Evolutionary conservation across 106 monocot genomes (phyloP).

Genomic region (Acorus calamus): DNA sequence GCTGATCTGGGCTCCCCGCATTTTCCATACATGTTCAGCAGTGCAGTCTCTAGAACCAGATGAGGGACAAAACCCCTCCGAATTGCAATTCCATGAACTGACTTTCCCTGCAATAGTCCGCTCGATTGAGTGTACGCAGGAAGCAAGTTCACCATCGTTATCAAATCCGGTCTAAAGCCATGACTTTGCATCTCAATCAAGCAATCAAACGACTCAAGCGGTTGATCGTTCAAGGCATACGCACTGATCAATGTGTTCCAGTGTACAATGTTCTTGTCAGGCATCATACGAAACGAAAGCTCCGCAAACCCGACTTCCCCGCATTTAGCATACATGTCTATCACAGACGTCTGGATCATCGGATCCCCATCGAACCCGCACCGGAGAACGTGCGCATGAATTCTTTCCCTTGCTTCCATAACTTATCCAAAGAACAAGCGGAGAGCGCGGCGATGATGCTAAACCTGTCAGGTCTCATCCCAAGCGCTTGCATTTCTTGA

Average conservation of each 20-base stretch:
- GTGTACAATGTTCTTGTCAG: constrained; percentile 29
- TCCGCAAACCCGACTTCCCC: constrained; percentile 36
- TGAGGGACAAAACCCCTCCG: constrained; percentile 50
- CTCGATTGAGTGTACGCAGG: constrained; percentile 29
- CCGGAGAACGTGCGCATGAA: constrained; percentile 48
- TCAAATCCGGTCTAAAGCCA: constrained; percentile 17
- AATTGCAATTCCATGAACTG: constrained; percentile 54
- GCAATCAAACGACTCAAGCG: constrained; percentile 25
- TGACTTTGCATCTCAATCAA: constrained; percentile 34
- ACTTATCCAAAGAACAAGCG: constrained; percentile 34
- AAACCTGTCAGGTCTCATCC: constrained; percentile 24
- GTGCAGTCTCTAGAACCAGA: constrained; percentile 49
- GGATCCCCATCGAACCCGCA: constrained; percentile 27
- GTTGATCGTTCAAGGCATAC: constrained; percentile 39
- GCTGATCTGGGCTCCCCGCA: constrained; percentile 39
- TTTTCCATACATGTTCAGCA: constrained; percentile 59
- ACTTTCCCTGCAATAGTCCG: constrained; percentile 20
- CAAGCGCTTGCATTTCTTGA: constrained; percentile 26
- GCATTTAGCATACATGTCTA: constrained; percentile 85
- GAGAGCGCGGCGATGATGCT: constrained; percentile 38
- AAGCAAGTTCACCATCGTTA: constrained; percentile 66
- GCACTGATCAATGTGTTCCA: constrained; percentile 75
- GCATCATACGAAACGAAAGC: constrained; percentile 26
- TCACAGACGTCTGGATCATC: constrained; percentile 40
- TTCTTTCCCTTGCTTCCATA: constrained; percentile 39